phyloP scores from a whole-genome alignment of 352 stramenopile species.

The Pythium sp. region DNA sequence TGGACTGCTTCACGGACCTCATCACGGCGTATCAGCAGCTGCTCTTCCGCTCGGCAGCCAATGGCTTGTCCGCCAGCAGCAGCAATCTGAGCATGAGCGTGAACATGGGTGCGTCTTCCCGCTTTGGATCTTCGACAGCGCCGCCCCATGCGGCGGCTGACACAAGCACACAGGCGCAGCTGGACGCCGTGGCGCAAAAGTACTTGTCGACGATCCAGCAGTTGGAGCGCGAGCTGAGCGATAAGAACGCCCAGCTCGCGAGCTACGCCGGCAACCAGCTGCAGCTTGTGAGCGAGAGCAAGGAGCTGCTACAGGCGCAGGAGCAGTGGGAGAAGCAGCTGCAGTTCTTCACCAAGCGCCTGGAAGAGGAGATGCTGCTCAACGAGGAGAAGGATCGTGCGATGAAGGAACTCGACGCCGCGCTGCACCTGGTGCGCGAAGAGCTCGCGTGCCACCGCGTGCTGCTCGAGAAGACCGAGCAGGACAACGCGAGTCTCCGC shows the following conservation, averaged over 20 bases:
- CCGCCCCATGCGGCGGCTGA: neutral
- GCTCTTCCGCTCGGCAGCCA: conserved; percentile 37
- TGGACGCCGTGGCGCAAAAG: conserved; percentile 31
- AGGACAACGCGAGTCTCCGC: conserved; percentile 35
- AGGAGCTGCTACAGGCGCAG: conserved; percentile 64
- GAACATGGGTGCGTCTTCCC: conserved; percentile 14
- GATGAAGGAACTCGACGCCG: conserved; percentile 61
- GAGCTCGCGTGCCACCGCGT: conserved; percentile 57
- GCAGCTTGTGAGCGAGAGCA: conserved; percentile 67
- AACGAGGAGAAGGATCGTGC: conserved; percentile 66
- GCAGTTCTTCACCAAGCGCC: conserved; percentile 45
- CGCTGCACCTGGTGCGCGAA: conserved; percentile 41
- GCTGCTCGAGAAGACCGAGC: conserved; percentile 53
- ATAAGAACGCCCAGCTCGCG: conserved; percentile 60
- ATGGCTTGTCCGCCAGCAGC: conserved; percentile 17
- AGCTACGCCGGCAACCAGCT: conserved; percentile 55
- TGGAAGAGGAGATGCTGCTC: conserved; percentile 63
- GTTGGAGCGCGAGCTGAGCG: conserved; percentile 65
- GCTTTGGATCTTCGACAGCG: conserved; percentile 1
- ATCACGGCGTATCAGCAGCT: conserved; percentile 73
- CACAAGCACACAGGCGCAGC: conserved; percentile 19
- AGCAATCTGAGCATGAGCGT: conserved; percentile 16
- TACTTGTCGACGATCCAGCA: conserved; percentile 67
- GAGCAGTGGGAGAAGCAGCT: conserved; percentile 59
- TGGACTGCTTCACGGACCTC: conserved; percentile 50